Percentiles rank a stretch among this genome's conserved stretches.
These are phyloP conservation scores for Pezicula neosporulosa DNA, from an alignment of 2,329 filamentous ascomycete genomes.

Conservation along the genomic window DNA sequence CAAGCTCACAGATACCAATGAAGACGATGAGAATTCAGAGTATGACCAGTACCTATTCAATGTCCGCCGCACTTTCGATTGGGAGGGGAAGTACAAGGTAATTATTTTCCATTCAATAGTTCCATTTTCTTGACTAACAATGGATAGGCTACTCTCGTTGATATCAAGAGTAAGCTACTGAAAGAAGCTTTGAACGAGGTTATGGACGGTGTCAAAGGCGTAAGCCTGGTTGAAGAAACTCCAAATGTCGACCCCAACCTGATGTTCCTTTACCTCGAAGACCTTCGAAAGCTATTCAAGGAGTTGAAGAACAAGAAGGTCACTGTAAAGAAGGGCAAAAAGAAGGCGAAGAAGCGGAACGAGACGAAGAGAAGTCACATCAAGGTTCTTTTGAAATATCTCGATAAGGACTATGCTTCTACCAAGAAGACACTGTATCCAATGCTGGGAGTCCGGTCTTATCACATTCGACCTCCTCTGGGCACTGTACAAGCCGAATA, in stretches of 20 bases:
- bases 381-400: constrained; percentile 70
- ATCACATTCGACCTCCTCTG: constrained; percentile 88
- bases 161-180: constrained; percentile 80
- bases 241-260: constrained; percentile 71
- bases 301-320: constrained; percentile 57
- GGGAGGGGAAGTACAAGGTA: constrained; percentile 72
- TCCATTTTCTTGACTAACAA: constrained; percentile 7
- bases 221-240: constrained; percentile 77
- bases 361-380: constrained; percentile 60
- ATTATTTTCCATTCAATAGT: background rate
- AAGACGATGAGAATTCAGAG: constrained; percentile 58
- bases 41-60: constrained; percentile 83
- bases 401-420: constrained; percentile 78
- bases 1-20: constrained; percentile 63
- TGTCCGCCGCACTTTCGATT: constrained; percentile 78
- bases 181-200: constrained; percentile 68
- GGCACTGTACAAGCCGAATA: constrained; percentile 86
- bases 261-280: constrained; percentile 72
- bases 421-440: constrained; percentile 78
- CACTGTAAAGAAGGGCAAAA: constrained; percentile 50
- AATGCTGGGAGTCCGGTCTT: constrained; percentile 73
- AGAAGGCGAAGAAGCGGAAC: constrained; percentile 56
- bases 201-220: constrained; percentile 72
- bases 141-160: constrained; percentile 57
- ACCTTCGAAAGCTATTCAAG: constrained; percentile 63